Conservation (phyloP, 805 yeast species). For the Lipomyces spencermartinsiae region DNA sequence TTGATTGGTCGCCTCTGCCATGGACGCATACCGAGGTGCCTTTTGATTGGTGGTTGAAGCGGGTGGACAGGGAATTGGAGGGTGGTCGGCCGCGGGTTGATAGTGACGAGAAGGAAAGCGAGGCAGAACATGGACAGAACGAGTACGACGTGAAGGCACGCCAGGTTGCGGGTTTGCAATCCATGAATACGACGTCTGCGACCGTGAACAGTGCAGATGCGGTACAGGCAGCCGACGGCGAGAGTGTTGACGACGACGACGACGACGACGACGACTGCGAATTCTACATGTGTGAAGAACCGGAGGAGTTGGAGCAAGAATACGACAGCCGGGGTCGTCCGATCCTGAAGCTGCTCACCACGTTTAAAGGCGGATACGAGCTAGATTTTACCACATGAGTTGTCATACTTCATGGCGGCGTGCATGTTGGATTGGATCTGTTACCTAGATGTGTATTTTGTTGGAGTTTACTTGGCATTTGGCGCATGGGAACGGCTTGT, state of each 20-base stretch:
- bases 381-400: not conserved
- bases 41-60: constrained; percentile 20
- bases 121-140: not conserved
- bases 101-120: not conserved
- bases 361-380: constrained; percentile 21
- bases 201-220: not conserved
- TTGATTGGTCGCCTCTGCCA: constrained; percentile 31
- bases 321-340: constrained; percentile 30
- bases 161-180: not conserved
- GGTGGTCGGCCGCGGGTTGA: not conserved
- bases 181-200: constrained; percentile 12
- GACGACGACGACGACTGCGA: constrained; percentile 19
- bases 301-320: constrained; percentile 28
- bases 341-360: constrained; percentile 23
- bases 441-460: not conserved
- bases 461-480: not conserved
- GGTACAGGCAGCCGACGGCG: not conserved
- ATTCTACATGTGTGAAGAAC: constrained; percentile 25
- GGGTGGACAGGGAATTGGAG: constrained; percentile 14
- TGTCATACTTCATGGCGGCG: not conserved
- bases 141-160: not conserved
- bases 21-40: constrained; percentile 23
- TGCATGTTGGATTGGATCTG: not conserved
- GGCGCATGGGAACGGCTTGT: not conserved
- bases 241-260: constrained; percentile 8